Conservation (phyloP, 805 yeast species). For the Candida adriatica region DNA sequence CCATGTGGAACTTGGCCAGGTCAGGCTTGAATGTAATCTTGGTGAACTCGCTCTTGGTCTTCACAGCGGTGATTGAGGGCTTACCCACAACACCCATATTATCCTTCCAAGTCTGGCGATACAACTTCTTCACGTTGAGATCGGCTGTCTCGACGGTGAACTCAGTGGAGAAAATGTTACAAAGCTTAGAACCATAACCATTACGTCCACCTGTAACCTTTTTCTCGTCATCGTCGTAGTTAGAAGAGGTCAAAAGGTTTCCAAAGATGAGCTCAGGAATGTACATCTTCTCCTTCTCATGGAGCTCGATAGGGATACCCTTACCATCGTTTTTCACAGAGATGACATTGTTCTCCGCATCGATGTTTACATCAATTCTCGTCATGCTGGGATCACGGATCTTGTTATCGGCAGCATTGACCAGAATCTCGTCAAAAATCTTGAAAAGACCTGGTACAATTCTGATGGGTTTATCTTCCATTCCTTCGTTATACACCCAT, state of each 20-base stretch:
- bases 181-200: conserved; percentile 95
- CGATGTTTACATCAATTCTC: conserved; percentile 74
- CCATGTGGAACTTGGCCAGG: conserved; percentile 77
- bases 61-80: conserved; percentile 51
- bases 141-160: conserved; percentile 89
- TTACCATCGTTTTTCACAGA: conserved; percentile 87
- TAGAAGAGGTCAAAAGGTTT: conserved; percentile 87
- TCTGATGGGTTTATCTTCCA: conserved; percentile 55
- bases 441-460: conserved; percentile 96
- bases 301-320: conserved; percentile 94
- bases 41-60: conserved; percentile 67
- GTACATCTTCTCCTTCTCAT: conserved; percentile 82
- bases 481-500: conserved; percentile 77
- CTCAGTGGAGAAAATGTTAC: conserved; percentile 90
- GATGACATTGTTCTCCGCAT: conserved; percentile 65
- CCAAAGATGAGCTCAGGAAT: conserved; percentile 97
- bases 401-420: conserved; percentile 98
- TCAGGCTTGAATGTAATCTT: conserved; percentile 88
- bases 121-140: conserved; percentile 48
- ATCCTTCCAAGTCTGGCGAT: conserved; percentile 78
- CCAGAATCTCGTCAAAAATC: conserved; percentile 94
- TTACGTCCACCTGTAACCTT: conserved; percentile 98
- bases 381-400: conserved; percentile 91
- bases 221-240: conserved; percentile 91
- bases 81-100: conserved; percentile 77